These are phyloP conservation scores for Rhypophila decipiens DNA, from an alignment of 495 filamentous ascomycete genomes.

Conservation along the genomic window DNA sequence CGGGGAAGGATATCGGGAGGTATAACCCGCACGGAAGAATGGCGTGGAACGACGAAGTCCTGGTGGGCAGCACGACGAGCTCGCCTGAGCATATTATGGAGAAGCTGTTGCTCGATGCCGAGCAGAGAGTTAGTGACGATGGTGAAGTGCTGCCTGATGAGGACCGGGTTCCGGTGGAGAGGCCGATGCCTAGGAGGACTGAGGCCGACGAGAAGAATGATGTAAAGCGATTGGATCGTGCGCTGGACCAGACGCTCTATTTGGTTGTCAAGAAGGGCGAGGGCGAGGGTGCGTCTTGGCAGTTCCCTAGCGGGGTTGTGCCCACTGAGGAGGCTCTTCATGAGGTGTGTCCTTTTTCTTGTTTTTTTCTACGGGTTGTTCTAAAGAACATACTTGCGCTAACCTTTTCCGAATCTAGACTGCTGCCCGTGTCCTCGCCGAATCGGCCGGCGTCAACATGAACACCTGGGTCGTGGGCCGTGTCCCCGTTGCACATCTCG, in stretches of 20 bases:
- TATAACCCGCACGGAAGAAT: slow-evolving; percentile 73
- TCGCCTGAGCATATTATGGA: slow-evolving; percentile 49
- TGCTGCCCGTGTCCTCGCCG: slow-evolving; percentile 67
- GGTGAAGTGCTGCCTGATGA: slow-evolving; percentile 54
- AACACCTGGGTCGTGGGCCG: slow-evolving; percentile 97
- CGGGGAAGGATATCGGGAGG: slow-evolving; percentile 75
- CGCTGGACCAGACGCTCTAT: slow-evolving; percentile 75
- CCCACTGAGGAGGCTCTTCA: slow-evolving; percentile 67
- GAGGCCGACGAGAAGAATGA: slow-evolving; percentile 76
- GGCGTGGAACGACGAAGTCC: slow-evolving; percentile 88
- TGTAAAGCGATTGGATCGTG: slow-evolving; percentile 66
- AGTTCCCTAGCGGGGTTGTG: slow-evolving; percentile 65
- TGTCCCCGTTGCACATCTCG: slow-evolving; percentile 77
- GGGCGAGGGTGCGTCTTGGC: slow-evolving; percentile 60
- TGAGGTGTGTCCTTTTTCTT: slow-evolving; percentile 49
- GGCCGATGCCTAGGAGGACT: slow-evolving; percentile 63
- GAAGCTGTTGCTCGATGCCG: slow-evolving; percentile 66
- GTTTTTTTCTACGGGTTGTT: not conserved
- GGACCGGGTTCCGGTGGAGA: slow-evolving; percentile 63
- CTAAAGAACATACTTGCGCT: not conserved
- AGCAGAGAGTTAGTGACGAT: slow-evolving; percentile 56
- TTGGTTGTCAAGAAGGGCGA: slow-evolving; percentile 65
- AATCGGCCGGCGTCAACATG: slow-evolving; percentile 87
- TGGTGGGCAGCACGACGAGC: slow-evolving; percentile 60
- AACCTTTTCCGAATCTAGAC: slow-evolving; percentile 48